Base-by-base conservation (phyloP, 805 yeast genomes). In the Teunomyces pallodes region DNA sequence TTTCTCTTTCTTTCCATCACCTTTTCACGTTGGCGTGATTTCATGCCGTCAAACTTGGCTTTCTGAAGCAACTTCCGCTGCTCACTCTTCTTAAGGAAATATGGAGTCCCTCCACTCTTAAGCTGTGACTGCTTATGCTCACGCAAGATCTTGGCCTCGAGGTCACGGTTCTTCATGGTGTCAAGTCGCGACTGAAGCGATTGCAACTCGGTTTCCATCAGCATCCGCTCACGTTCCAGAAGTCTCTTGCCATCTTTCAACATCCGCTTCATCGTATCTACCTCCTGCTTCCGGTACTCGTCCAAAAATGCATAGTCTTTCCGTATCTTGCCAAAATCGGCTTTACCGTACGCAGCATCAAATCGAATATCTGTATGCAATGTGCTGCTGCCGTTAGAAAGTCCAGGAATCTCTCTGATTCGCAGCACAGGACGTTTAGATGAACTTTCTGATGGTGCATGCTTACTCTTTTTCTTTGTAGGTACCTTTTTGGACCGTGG, bases 331-430 rank as follows among this genome's bases (percentile, higher is more conserved):
- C 74, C 70, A 49, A 80, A 68, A 62, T 91, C 92, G 0, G 94
- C 88, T 57, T 82, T 86, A 48, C 98, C 98, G 53, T 82, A 82
- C 0, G 96, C 90, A 2, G 92, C 79, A 65, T 94, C 97, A 64
- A 94, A 94, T 56, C 99, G 76, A 30, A 95, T 85, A 69, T 94
- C 99, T 43, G 81, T 77, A 62, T 86, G 84, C 27, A 85, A 66
- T 12, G 71, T 72, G 12, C 65, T 57, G 44, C 65, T 57, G 54
- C 65, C 72, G 20, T 66, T 59, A 43, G 72, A 74, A 41, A 86
- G 61, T 0, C 92, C 94, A 1, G 87, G 92, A 9, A 91, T 83
- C 39, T 84, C 82, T 54, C 98, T 76, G 32, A 89, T 73, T 53
- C 75, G 74, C 0, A 89, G 72, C 0, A 86, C 95, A 13, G 84